Base-by-base conservation (phyloP, 2,329 filamentous ascomycete genomes). In the Venturiaceae sp. region DNA sequence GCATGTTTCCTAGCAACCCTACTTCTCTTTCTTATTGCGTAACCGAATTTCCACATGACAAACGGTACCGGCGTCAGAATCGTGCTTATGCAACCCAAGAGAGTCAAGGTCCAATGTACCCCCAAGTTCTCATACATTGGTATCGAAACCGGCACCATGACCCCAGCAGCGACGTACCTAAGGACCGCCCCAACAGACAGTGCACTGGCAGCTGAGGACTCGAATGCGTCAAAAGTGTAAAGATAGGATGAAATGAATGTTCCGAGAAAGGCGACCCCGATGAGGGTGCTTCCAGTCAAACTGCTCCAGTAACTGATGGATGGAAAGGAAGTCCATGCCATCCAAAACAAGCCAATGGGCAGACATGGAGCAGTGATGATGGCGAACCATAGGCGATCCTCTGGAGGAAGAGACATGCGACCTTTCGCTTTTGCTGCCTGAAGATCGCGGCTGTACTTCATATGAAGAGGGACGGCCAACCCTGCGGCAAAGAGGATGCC, bases 261-360 rank as follows among this genome's bases (percentile, higher is more conserved):
- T 4, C 73, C 71, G 47, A 74, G 75, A 62, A 79, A 71, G 2
- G 73, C 74, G 46, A 75, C 77, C 1, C 77, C 77, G 28, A 80
- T 77, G 0, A 77, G 59, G 0, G 67, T 66, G 0, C 72, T 68
- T 0, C 75, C 76, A 0, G 77, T 66, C 3, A 79, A 72, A 4
- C 72, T 69, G 0, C 74, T 76, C 69, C 77, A 79, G 61, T 75
- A 74, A 21, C 74, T 1, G n/a, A n/a, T n/a, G n/a, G n/a, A n/a
- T n/a, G n/a, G n/a, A n/a, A n/a, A n/a, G n/a, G n/a, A n/a, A 0
- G 84, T 87, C 84, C 84, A 87, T 1, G 83, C 84, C 63, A 87
- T 86, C 76, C 81, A 83, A 74, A 88, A 86, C 19, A 88, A 73
- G 3, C 83, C 82, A 19, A 84, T 67, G 2, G 86, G 86, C 3